Evolutionary conservation across 192 early-diverging fungal species (phyloP).

Genomic region (Coemansia sp.): DNA sequence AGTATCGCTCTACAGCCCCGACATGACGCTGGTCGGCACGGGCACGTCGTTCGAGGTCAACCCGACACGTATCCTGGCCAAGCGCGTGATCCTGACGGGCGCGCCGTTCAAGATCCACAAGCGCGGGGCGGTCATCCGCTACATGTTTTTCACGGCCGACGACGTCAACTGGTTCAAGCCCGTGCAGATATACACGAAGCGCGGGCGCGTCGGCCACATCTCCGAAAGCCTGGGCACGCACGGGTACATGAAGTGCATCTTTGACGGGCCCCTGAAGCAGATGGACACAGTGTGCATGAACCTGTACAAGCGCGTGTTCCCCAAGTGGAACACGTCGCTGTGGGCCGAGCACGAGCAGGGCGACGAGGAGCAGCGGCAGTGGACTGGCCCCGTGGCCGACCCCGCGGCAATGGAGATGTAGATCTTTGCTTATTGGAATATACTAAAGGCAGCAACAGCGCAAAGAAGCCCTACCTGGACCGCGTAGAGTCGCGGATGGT

Average conservation of each 20-base stretch:
- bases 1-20: slow-evolving; percentile 71
- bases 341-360: slow-evolving; percentile 37
- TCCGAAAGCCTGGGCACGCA: slow-evolving; percentile 91
- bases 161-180: slow-evolving; percentile 97
- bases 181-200: slow-evolving; percentile 86
- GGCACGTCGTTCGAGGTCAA: slow-evolving; percentile 72
- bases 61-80: slow-evolving; percentile 84
- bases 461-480: not conserved
- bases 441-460: too few relatives aligned
- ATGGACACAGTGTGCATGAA: slow-evolving; percentile 96
- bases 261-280: slow-evolving; percentile 83
- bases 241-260: slow-evolving; percentile 93
- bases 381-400: slow-evolving; percentile 12
- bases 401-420: slow-evolving; percentile 28
- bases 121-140: slow-evolving; percentile 85
- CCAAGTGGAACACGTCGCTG: slow-evolving; percentile 82
- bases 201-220: slow-evolving; percentile 89
- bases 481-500: slow-evolving; percentile 30
- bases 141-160: slow-evolving; percentile 94
- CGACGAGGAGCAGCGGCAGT: slow-evolving; percentile 13
- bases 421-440: not conserved
- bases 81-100: slow-evolving; percentile 90
- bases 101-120: slow-evolving; percentile 94
- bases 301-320: slow-evolving; percentile 93
- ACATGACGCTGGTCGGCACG: slow-evolving; percentile 62